A percentile compares a stretch with the other conserved stretches of the same genome.
phyloP scores from a whole-genome alignment of 2,329 filamentous ascomycete genomes.

The Sporothrix brasiliensis region DNA sequence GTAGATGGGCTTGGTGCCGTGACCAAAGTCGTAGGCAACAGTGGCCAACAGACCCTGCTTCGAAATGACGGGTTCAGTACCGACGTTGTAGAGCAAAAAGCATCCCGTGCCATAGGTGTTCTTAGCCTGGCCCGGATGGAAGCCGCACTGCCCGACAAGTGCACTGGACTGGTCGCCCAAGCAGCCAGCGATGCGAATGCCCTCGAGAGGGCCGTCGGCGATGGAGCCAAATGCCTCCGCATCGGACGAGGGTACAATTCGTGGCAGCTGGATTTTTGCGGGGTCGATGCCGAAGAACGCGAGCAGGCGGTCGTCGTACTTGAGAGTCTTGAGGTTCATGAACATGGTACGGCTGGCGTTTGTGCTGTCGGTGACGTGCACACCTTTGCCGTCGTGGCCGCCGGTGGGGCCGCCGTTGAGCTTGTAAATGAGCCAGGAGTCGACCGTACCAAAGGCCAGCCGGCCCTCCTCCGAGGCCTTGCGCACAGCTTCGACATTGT shows the following conservation, averaged over 20 bases:
- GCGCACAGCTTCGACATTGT: constrained; percentile 69
- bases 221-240: constrained; percentile 71
- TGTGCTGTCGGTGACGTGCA: constrained; percentile 82
- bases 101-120: constrained; percentile 91
- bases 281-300: constrained; percentile 74
- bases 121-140: constrained; percentile 79
- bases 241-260: constrained; percentile 80
- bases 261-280: constrained; percentile 73
- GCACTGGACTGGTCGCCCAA: constrained; percentile 86
- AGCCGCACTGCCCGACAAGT: constrained; percentile 82
- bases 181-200: constrained; percentile 77
- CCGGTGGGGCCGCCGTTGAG: constrained; percentile 73
- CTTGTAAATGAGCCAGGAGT: constrained; percentile 84
- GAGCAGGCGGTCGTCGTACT: constrained; percentile 78
- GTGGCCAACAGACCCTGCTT: constrained; percentile 82
- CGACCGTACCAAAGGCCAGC: constrained; percentile 83
- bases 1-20: constrained; percentile 65
- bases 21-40: constrained; percentile 78
- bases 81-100: constrained; percentile 88
- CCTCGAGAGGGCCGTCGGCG: constrained; percentile 65
- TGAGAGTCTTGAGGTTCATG: constrained; percentile 79
- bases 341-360: constrained; percentile 94
- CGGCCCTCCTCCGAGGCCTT: constrained; percentile 75
- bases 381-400: constrained; percentile 47
- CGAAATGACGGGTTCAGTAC: constrained; percentile 81